Evolutionary conservation across 2,329 filamentous ascomycete genomes (phyloP), one percentile per base, ranked within the genome.

Genomic region (Phoma sp.): DNA sequence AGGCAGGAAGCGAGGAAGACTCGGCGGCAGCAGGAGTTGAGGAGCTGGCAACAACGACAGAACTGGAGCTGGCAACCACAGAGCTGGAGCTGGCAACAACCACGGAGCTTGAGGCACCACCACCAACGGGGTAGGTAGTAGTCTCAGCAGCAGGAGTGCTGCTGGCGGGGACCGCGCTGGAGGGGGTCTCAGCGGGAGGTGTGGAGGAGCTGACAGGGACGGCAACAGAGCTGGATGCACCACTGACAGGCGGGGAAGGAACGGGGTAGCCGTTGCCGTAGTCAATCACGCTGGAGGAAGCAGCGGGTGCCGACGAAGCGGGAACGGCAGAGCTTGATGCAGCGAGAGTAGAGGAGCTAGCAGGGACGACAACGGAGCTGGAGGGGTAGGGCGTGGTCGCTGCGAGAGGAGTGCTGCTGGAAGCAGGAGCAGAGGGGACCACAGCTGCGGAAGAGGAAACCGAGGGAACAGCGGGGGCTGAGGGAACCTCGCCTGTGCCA

Each of bases 181-280:
- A 36, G 39, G 44, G 35, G 11, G 39, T 29, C 14, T 24, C 40
- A 10, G 8, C 40, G 14, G 40, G 7, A 32, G 43, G 32, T 13
- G 33, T 46, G 23, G 42, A 45, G 13, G 43, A 46, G 43, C 43
- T 46, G 43, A 32, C 22, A 32, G 43, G 33, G 33, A 47, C 52
- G 9, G 47, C 46, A 24, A 41, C 32, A 25, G 57, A 27, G 45
- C 39, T 48, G 51, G 51, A 49, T 23, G 27, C 43, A 39, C 59
- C 55, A 11, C 48, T 53, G 22, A 46, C 52, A 18, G 60, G 53
- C 29, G 39, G 25, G 14, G 44, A 54, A 22, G 51, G 44, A 44
- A 44, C 51, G 51, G 52, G 46, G 46, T 49, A 55, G 24, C 52
- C 46, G 45, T 50, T 50, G 46, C 45, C 52, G 41, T 49, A 55